phyloP scores from a whole-genome alignment of 2,329 filamentous ascomycete species.

The Paecilomyces sp. region DNA sequence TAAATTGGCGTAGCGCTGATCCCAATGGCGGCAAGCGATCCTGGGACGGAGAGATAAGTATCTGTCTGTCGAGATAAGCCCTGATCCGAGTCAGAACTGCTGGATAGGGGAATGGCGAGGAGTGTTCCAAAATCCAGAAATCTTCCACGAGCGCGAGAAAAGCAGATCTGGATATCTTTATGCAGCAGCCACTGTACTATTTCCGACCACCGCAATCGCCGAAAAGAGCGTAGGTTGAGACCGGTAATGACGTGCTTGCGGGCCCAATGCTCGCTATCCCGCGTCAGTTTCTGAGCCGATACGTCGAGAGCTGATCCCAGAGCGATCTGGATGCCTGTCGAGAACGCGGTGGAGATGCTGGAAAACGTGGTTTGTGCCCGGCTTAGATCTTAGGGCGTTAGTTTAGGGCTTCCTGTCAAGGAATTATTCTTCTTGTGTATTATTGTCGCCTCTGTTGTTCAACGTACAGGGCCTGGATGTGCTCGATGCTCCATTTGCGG shows the following conservation, averaged over 20 bases:
- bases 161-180: background rate
- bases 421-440: too few relatives aligned
- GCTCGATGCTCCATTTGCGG: background rate
- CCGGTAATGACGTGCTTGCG: background rate
- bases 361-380: background rate
- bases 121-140: background rate
- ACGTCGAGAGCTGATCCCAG: background rate
- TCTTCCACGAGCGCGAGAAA: background rate
- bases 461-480: background rate
- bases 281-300: background rate
- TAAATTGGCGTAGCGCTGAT: background rate
- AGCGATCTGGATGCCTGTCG: background rate
- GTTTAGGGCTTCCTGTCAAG: too few relatives aligned
- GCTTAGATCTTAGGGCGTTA: background rate
- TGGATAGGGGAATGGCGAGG: background rate
- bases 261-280: background rate
- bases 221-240: background rate
- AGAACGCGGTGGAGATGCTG: background rate
- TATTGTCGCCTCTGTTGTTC: background rate
- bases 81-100: background rate
- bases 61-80: background rate
- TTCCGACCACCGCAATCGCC: background rate
- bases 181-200: background rate
- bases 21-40: conserved; percentile 2
- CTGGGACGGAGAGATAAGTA: conserved; percentile 3